Percentiles rank a stretch among this genome's conserved stretches.
Evolutionary conservation across 768 basidiomycete species (phyloP).

Genomic region (Lactarius hengduanensis): DNA sequence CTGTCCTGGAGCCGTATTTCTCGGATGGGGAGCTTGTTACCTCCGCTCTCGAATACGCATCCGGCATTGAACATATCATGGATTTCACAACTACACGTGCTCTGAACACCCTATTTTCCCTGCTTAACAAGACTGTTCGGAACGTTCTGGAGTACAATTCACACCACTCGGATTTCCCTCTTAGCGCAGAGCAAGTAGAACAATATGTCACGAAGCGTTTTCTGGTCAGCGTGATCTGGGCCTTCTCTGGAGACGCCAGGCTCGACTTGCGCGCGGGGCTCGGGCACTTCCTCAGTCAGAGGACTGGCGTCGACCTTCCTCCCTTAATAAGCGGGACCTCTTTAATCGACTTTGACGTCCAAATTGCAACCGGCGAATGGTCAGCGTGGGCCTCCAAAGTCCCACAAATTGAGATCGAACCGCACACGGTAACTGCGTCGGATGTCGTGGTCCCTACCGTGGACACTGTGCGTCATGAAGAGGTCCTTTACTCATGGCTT

Average conservation of each 20-base stretch:
- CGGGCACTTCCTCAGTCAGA: conserved; percentile 81
- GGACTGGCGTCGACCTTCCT: conserved; percentile 89
- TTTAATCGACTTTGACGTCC: conserved; percentile 93
- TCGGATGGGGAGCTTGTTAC: conserved; percentile 77
- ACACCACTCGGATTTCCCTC: conserved; percentile 93
- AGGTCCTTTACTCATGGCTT: conserved; percentile 97
- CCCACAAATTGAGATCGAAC: conserved; percentile 94
- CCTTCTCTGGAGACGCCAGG: conserved; percentile 96
- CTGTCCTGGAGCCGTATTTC: conserved; percentile 80
- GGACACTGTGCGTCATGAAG: conserved; percentile 98
- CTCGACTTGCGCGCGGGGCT: conserved; percentile 84
- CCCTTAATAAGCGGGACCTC: conserved; percentile 71
- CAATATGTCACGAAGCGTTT: conserved; percentile 89
- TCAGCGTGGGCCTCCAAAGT: conserved; percentile 88
- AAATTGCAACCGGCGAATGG: conserved; percentile 85
- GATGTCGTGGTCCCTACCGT: conserved; percentile 98
- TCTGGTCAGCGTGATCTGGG: conserved; percentile 93
- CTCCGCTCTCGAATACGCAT: conserved; percentile 74
- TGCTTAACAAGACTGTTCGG: conserved; percentile 93
- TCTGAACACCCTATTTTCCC: conserved; percentile 93
- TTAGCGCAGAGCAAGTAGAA: conserved; percentile 79
- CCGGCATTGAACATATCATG: conserved; percentile 96
- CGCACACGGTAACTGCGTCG: conserved; percentile 91
- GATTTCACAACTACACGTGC: conserved; percentile 92
- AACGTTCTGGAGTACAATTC: conserved; percentile 93